phyloP scores from a whole-genome alignment of 176 grass and related monocot genomes.

The Lolium multiflorum region DNA sequence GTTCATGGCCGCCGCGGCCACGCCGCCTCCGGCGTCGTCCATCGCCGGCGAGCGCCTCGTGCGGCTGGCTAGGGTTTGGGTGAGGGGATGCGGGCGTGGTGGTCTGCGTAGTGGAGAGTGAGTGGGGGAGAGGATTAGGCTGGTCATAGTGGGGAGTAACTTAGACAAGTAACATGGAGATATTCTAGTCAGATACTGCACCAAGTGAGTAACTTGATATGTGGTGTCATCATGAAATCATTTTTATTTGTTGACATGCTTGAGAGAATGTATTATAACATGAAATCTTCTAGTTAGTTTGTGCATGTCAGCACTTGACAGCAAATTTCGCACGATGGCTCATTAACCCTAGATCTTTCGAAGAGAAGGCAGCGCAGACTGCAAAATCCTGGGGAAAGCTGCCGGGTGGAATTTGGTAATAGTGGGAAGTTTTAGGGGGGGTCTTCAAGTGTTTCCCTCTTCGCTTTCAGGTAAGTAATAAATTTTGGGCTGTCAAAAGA shows the following conservation, averaged over 20 bases:
- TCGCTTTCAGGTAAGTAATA: background rate
- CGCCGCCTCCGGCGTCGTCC: conserved; percentile 46
- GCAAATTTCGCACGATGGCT: too few relatives aligned
- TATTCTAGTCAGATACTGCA: too few relatives aligned
- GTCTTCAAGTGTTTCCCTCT: background rate
- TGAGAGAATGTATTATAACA: too few relatives aligned
- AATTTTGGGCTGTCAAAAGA: background rate
- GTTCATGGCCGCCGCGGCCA: conserved; percentile 29
- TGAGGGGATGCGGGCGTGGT: background rate
- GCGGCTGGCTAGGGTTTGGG: conserved; percentile 31
- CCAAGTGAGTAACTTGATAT: too few relatives aligned
- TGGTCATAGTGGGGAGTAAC: too few relatives aligned
- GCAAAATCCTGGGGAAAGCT: background rate
- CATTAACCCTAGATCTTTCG: too few relatives aligned
- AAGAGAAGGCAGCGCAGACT: background rate
- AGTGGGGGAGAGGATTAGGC: conserved; percentile 43
- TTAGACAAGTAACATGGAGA: too few relatives aligned
- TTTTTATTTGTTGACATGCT: too few relatives aligned
- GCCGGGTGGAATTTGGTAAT: background rate
- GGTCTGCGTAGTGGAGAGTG: conserved; percentile 5
- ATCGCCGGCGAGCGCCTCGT: conserved; percentile 24
- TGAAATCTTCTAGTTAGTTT: too few relatives aligned
- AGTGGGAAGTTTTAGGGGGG: background rate
- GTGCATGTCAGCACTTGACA: too few relatives aligned
- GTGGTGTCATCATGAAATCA: too few relatives aligned